Conservation (phyloP, 1,139 yeast genomes). For the Magnusiomyces suaveolens region DNA sequence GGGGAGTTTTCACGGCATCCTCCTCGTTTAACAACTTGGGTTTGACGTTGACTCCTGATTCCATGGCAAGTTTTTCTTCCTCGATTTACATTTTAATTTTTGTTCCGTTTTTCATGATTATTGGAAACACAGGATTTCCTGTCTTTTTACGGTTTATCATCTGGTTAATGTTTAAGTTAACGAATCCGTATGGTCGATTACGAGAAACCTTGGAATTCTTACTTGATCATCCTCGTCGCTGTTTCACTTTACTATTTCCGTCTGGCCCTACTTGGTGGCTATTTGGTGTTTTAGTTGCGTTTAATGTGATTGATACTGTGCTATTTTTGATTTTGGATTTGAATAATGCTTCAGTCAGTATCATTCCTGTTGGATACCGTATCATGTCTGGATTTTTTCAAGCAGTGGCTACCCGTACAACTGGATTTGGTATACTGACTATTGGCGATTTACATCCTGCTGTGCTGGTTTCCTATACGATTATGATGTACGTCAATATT, state of each 20-base stretch:
- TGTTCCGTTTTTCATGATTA: constrained; percentile 59
- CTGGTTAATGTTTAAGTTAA: constrained; percentile 62
- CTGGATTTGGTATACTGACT: constrained; percentile 73
- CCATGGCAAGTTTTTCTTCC: constrained; percentile 56
- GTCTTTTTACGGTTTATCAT: constrained; percentile 65
- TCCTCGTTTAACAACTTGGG: constrained; percentile 83
- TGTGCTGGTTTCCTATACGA: constrained; percentile 82
- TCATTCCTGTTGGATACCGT: constrained; percentile 56
- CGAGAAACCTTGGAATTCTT: constrained; percentile 74
- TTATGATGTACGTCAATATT: constrained; percentile 97
- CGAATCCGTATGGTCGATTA: constrained; percentile 45
- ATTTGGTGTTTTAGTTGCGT: constrained; percentile 54
- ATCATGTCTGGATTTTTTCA: constrained; percentile 79
- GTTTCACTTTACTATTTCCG: constrained; percentile 87
- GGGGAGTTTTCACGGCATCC: constrained; percentile 78
- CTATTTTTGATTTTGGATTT: constrained; percentile 73
- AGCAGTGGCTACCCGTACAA: constrained; percentile 88
- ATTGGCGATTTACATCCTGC: constrained; percentile 72
- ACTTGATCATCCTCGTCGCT: constrained; percentile 92
- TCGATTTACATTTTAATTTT: constrained; percentile 58
- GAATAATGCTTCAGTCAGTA: constrained; percentile 32
- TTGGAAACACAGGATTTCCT: constrained; percentile 94
- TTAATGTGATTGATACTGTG: constrained; percentile 70
- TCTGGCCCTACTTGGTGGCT: constrained; percentile 95
- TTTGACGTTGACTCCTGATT: constrained; percentile 64